Evolutionary conservation across 139 green algal species (phyloP).

Genomic region (Coelastrella sp.): DNA sequence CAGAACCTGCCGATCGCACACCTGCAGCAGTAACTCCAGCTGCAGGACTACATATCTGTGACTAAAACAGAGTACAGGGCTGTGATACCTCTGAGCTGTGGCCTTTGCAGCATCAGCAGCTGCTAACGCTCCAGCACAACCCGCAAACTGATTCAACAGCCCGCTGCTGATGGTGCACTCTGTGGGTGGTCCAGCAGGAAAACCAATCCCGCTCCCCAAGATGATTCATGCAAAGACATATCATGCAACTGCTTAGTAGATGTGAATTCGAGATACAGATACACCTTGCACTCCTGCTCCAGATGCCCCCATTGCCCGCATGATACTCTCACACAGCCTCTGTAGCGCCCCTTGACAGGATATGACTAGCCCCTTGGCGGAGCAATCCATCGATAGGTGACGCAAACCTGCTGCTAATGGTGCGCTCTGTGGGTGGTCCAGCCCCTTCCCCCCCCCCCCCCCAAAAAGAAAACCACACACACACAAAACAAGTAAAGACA

Average conservation of each 20-base stretch:
- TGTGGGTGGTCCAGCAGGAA: conserved; percentile 35
- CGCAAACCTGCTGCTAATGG: conserved; percentile 64
- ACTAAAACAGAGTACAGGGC: too few relatives aligned
- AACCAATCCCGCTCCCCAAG: too few relatives aligned
- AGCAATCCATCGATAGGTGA: conserved; percentile 87
- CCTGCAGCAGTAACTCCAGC: too few relatives aligned
- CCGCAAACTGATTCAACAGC: conserved; percentile 44
- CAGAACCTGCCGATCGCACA: neutral
- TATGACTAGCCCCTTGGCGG: conserved; percentile 80
- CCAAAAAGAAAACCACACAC: too few relatives aligned
- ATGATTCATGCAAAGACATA: too few relatives aligned
- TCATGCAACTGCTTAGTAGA: too few relatives aligned
- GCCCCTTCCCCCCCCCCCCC: too few relatives aligned
- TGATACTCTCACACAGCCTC: conserved; percentile 74
- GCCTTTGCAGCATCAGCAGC: conserved; percentile 74
- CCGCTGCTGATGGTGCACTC: too few relatives aligned
- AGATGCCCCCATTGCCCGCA: conserved; percentile 59
- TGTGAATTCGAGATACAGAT: too few relatives aligned
- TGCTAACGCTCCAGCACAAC: conserved; percentile 68
- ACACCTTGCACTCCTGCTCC: neutral
- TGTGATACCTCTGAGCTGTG: neutral
- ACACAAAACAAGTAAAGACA: too few relatives aligned
- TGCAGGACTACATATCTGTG: too few relatives aligned
- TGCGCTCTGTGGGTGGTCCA: too few relatives aligned
- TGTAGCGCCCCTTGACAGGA: conserved; percentile 75